Percentiles rank a stretch among this genome's conserved stretches.
phyloP scores from a whole-genome alignment of 768 basidiomycete species.

The Serendipita sp. region DNA sequence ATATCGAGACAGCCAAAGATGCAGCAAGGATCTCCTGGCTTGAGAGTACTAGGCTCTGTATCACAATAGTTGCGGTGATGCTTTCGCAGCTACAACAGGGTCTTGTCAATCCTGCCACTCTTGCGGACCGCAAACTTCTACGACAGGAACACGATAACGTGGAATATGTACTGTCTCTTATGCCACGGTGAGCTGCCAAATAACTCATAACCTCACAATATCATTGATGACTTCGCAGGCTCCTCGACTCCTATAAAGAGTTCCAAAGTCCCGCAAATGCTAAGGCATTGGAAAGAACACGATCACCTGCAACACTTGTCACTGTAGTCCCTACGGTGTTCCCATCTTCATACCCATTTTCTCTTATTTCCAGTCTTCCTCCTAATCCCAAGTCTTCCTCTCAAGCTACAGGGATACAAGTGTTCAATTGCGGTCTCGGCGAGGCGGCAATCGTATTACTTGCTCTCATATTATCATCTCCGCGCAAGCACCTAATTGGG shows the following conservation, averaged over 20 bases:
- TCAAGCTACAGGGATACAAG: constrained; percentile 29
- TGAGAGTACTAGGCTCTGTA: constrained; percentile 76
- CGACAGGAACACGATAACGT: constrained; percentile 84
- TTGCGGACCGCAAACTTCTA: constrained; percentile 42
- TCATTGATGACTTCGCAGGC: constrained; percentile 24
- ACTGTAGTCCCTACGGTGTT: constrained; percentile 61
- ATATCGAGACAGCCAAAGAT: constrained; percentile 52
- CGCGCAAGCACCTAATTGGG: constrained; percentile 55
- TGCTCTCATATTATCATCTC: constrained; percentile 63
- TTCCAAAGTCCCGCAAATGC: constrained; percentile 51
- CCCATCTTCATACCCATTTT: constrained; percentile 88
- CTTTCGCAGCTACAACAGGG: constrained; percentile 76
- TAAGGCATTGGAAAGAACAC: constrained; percentile 52
- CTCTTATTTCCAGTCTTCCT: constrained; percentile 50
- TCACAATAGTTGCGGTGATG: constrained; percentile 79
- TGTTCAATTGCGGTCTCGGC: constrained; percentile 63
- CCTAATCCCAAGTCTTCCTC: constrained; percentile 28
- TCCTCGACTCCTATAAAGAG: constrained; percentile 80
- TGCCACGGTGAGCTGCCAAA: constrained; percentile 51
- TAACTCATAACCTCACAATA: constrained; percentile 6
- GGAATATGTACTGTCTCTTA: constrained; percentile 62
- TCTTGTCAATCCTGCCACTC: constrained; percentile 48
- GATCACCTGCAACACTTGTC: constrained; percentile 40
- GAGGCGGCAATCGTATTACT: constrained; percentile 78
- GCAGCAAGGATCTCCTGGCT: constrained; percentile 73